Evolutionary conservation across 176 grass and related monocot genomes (phyloP).

Genomic region (Oryza meyeriana): DNA sequence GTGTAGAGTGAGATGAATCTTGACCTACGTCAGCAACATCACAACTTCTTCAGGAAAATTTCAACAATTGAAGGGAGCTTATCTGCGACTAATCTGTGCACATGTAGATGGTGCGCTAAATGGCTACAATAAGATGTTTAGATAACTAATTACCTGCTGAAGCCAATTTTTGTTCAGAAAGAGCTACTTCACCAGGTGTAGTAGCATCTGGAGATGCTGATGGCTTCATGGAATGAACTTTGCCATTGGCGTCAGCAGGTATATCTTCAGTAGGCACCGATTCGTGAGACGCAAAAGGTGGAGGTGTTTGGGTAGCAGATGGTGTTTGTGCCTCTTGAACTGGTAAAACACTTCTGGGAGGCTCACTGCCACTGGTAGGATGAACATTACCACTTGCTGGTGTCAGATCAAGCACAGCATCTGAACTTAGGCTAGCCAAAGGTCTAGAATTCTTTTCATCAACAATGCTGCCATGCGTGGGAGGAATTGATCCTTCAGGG

Average conservation of each 20-base stretch:
- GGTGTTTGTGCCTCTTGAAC: not conserved
- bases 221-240: not conserved
- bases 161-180: not conserved
- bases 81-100: not conserved
- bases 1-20: slow-evolving; percentile 4
- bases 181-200: not conserved
- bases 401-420: not conserved
- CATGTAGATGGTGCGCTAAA: not conserved
- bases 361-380: not conserved
- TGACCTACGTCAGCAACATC: not conserved
- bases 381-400: not conserved
- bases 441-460: not conserved
- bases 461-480: not conserved
- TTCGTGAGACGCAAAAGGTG: not conserved
- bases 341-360: not conserved
- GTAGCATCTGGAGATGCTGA: not conserved
- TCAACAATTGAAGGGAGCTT: not conserved
- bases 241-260: not conserved
- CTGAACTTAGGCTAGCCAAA: not conserved
- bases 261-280: not conserved
- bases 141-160: slow-evolving; percentile 18
- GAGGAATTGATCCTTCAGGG: not conserved
- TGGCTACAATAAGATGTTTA: not conserved
- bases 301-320: not conserved
- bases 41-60: not conserved